phyloP scores from a whole-genome alignment of 2,329 filamentous ascomycete species.

The Daldinia sp. region DNA sequence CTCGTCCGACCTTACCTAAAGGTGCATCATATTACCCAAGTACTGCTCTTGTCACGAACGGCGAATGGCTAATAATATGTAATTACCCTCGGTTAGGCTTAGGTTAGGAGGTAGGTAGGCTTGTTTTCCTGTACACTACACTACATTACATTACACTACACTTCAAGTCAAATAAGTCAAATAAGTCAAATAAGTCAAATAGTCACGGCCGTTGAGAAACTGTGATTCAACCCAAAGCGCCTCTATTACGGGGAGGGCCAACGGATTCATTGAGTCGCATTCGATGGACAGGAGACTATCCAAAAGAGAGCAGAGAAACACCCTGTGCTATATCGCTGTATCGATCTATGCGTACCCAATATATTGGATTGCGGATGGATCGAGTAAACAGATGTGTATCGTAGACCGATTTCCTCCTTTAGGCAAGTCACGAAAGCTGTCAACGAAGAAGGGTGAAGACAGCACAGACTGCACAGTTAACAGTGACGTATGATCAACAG shows the following conservation, averaged over 20 bases:
- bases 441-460: constrained; percentile 5
- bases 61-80: not conserved
- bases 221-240: not conserved
- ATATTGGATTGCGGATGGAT: not conserved
- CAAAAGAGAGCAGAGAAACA: not conserved
- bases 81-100: not conserved
- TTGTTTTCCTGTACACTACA: no score
- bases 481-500: constrained; percentile 34
- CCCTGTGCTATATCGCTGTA: not conserved
- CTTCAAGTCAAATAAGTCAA: no score
- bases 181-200: no score
- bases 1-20: not conserved
- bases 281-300: constrained; percentile 19
- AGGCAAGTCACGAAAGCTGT: not conserved
- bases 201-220: not conserved
- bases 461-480: constrained; percentile 8
- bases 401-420: not conserved
- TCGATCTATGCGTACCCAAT: not conserved
- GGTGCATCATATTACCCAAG: no score
- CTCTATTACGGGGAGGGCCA: constrained; percentile 9
- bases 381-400: not conserved
- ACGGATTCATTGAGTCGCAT: constrained; percentile 11
- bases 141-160: no score
- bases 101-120: no score
- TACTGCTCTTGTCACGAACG: no score